Percentiles rank a stretch among this genome's conserved stretches.
Evolutionary conservation across 345 rosid genomes (phyloP).

Genomic region (Laguncularia racemosa): DNA sequence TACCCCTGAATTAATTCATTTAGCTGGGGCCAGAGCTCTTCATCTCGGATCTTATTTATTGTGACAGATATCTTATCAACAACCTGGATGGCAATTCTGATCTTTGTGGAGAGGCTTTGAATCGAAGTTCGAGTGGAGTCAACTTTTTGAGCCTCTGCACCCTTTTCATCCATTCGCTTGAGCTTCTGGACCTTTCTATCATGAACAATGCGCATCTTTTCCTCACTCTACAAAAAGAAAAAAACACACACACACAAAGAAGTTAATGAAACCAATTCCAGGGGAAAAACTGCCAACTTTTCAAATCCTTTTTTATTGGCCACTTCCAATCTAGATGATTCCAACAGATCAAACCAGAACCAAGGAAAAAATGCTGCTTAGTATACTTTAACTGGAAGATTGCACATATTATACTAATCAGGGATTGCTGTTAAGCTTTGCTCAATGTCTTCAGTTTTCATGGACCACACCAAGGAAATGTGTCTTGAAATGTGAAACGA

Average conservation of each 20-base stretch:
- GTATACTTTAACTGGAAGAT: no score
- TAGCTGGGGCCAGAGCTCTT: constrained; percentile 92
- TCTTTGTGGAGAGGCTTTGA: constrained; percentile 69
- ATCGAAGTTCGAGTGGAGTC: constrained; percentile 44
- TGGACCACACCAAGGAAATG: no score
- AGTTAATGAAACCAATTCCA: neutral
- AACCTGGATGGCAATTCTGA: constrained; percentile 78
- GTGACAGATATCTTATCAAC: constrained; percentile 82
- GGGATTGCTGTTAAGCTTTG: no score
- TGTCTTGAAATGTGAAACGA: no score
- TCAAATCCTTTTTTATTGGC: no score
- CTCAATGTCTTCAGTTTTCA: no score
- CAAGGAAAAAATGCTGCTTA: no score
- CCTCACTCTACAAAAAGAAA: constrained; percentile 61
- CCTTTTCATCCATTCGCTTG: constrained; percentile 70
- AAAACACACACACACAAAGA: neutral
- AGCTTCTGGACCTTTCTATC: constrained; percentile 67
- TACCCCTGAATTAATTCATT: constrained; percentile 89
- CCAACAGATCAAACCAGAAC: no score
- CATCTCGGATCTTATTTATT: constrained; percentile 87
- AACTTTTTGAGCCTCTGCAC: constrained; percentile 70
- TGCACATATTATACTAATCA: no score
- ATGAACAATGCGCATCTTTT: constrained; percentile 71
- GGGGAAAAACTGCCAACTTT: no score
- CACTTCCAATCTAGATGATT: no score